These are phyloP conservation scores for Aspergillus sp. DNA, from an alignment of 2,329 filamentous ascomycete genomes.

Conservation along the genomic window DNA sequence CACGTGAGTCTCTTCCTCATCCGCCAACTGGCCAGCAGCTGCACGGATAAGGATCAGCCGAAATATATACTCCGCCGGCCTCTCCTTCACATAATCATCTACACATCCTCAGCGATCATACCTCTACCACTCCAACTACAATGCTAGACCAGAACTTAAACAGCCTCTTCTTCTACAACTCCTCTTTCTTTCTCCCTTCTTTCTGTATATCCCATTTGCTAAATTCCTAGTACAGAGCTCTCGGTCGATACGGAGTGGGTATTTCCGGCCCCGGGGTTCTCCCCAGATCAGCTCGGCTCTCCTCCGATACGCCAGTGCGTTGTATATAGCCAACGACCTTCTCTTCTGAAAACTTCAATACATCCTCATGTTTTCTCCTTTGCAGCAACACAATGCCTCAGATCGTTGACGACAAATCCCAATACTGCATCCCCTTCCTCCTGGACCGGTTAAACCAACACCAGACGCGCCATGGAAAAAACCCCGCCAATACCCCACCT, in stretches of 20 bases:
- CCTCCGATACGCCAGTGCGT: background rate
- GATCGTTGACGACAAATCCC: slow-evolving; percentile 74
- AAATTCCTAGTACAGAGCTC: background rate
- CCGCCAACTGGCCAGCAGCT: background rate
- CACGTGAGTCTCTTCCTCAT: background rate
- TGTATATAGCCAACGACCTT: background rate
- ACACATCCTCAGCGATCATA: too few relatives aligned
- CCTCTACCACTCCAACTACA: too few relatives aligned
- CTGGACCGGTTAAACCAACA: slow-evolving; percentile 58
- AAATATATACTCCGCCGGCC: background rate
- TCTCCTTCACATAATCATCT: too few relatives aligned
- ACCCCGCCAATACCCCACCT: slow-evolving; percentile 50
- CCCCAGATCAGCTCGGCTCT: slow-evolving; percentile 4
- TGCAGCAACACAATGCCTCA: slow-evolving; percentile 39
- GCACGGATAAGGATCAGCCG: background rate
- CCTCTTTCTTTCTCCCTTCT: too few relatives aligned
- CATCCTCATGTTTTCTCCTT: background rate
- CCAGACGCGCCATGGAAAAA: slow-evolving; percentile 38
- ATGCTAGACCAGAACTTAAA: too few relatives aligned
- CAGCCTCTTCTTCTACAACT: too few relatives aligned
- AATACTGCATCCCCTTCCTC: slow-evolving; percentile 75
- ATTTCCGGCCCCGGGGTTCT: background rate
- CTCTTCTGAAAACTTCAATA: background rate
- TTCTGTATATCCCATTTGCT: too few relatives aligned
- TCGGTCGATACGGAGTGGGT: background rate